Evolutionary conservation across 257 asterid species (phyloP).

Genomic region (Solanum rostratum): DNA sequence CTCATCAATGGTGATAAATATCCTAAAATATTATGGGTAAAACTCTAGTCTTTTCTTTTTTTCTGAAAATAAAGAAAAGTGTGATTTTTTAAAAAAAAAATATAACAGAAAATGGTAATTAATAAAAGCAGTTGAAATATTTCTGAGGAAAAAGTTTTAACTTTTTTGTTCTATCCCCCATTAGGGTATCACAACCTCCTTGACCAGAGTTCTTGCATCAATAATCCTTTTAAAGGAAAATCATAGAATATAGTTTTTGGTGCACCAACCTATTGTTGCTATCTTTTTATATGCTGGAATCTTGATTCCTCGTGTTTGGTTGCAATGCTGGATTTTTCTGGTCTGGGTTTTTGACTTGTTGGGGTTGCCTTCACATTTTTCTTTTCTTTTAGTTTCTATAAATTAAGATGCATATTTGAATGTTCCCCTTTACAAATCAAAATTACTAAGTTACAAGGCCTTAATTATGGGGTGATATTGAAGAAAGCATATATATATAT

Average conservation of each 20-base stretch:
- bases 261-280: neutral
- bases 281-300: constrained; percentile 19
- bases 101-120: neutral
- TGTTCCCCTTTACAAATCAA: neutral
- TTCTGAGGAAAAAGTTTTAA: constrained; percentile 5
- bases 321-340: constrained; percentile 25
- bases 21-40: neutral
- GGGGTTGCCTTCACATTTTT: neutral
- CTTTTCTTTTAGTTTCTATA: neutral
- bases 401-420: neutral
- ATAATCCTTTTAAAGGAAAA: constrained; percentile 10
- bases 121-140: constrained; percentile 5
- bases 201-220: constrained; percentile 63
- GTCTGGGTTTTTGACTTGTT: constrained; percentile 35
- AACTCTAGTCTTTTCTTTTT: neutral
- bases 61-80: neutral
- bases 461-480: neutral
- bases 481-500: neutral
- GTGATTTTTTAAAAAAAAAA: neutral
- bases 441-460: neutral
- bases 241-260: constrained; percentile 15
- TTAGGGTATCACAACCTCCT: constrained; percentile 42
- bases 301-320: neutral
- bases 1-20: neutral
- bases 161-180: constrained; percentile 18